phyloP scores from a whole-genome alignment of 306 rosid genomes.

The Pyrus bretschneideri region DNA sequence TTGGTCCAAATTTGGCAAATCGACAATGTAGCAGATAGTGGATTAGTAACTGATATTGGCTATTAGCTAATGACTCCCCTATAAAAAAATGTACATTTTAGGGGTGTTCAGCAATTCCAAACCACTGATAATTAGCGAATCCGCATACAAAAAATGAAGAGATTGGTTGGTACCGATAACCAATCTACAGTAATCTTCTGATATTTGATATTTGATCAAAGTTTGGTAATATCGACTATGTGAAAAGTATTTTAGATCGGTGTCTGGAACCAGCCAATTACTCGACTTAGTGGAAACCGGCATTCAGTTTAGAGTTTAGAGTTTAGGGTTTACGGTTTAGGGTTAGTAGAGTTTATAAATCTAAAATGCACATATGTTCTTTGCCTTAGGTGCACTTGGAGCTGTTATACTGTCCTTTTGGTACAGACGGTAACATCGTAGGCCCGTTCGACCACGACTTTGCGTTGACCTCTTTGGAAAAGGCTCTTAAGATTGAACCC shows the following conservation, averaged over 20 bases:
- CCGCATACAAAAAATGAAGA: no score
- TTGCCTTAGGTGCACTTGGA: conserved; percentile 79
- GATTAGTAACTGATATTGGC: not conserved
- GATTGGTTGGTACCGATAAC: not conserved
- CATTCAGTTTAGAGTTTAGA: no score
- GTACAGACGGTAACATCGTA: conserved; percentile 36
- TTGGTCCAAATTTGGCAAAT: not conserved
- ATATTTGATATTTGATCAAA: not conserved
- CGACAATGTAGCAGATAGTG: not conserved
- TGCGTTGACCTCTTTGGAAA: conserved; percentile 65
- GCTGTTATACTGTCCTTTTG: conserved; percentile 74
- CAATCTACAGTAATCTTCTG: not conserved
- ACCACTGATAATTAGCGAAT: no score
- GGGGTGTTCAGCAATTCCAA: no score
- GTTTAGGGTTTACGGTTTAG: no score
- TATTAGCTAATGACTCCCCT: not conserved
- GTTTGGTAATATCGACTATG: not conserved
- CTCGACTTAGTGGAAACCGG: not conserved
- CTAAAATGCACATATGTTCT: not conserved
- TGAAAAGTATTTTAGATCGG: not conserved
- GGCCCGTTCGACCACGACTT: conserved; percentile 58
- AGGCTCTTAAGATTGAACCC: conserved; percentile 44
- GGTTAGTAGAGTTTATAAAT: no score
- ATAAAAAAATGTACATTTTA: not conserved
- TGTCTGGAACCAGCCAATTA: not conserved